phyloP scores from a whole-genome alignment of 495 filamentous ascomycete species.

The Xylaria bambusicola region DNA sequence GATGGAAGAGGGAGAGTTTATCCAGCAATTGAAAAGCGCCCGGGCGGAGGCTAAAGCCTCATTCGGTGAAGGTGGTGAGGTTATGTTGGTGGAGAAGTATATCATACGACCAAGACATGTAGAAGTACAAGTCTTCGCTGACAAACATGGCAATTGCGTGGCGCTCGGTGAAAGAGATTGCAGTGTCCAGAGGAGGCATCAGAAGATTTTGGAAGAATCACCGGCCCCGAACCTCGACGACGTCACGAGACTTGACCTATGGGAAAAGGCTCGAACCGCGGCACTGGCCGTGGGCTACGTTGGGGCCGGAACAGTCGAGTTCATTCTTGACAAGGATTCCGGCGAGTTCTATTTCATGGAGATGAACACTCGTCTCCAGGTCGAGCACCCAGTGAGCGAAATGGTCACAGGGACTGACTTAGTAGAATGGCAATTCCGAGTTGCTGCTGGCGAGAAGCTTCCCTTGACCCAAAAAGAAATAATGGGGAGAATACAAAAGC shows the following conservation, averaged over 20 bases:
- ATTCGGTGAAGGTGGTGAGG: constrained; percentile 82
- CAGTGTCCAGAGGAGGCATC: constrained; percentile 84
- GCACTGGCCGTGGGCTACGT: constrained; percentile 92
- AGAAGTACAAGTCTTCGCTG: constrained; percentile 96
- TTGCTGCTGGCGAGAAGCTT: constrained; percentile 84
- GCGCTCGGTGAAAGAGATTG: constrained; percentile 86
- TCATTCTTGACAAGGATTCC: constrained; percentile 96
- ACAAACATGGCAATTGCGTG: constrained; percentile 81
- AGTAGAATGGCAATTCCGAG: constrained; percentile 93
- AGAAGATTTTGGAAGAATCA: constrained; percentile 97
- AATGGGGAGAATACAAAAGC: constrained; percentile 68
- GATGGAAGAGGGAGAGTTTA: constrained; percentile 70
- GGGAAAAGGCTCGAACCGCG: constrained; percentile 89
- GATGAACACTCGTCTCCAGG: constrained; percentile 97
- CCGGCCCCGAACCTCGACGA: constrained; percentile 86
- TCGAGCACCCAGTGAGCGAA: constrained; percentile 97
- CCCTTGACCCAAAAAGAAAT: constrained; percentile 85
- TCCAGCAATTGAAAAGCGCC: constrained; percentile 78
- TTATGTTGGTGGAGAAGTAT: constrained; percentile 97
- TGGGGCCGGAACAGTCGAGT: constrained; percentile 96
- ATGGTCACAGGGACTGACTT: constrained; percentile 95
- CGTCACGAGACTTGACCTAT: constrained; percentile 78
- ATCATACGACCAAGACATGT: constrained; percentile 93
- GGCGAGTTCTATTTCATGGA: constrained; percentile 99
- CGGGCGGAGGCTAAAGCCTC: constrained; percentile 87